Evolutionary conservation across 2,329 filamentous ascomycete species (phyloP).

Genomic region (Colletotrichum aenigma): DNA sequence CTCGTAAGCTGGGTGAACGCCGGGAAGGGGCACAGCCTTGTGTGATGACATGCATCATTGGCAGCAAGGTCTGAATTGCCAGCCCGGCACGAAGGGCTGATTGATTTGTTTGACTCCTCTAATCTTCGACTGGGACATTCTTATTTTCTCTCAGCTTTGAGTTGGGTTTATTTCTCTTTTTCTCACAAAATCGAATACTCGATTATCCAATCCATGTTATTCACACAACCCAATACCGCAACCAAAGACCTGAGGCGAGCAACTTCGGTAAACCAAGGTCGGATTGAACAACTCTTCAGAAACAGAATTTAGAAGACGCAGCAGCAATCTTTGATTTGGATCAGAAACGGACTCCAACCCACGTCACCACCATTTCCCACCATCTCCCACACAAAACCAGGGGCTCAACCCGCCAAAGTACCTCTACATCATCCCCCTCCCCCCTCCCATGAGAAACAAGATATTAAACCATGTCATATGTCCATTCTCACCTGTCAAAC

Average conservation of each 20-base stretch:
- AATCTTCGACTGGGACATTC: not conserved
- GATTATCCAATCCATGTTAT: too few relatives aligned
- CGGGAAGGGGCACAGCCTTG: not conserved
- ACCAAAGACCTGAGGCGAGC: not conserved
- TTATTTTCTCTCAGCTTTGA: not conserved
- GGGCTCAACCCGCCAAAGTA: not conserved
- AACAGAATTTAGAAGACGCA: not conserved
- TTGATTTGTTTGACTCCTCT: not conserved
- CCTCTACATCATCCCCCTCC: not conserved
- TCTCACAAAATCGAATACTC: too few relatives aligned
- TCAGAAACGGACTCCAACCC: not conserved
- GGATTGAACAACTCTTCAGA: not conserved
- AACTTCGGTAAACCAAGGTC: not conserved
- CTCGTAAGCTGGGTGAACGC: not conserved
- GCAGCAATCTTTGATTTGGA: too few relatives aligned
- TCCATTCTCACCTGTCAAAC: not conserved
- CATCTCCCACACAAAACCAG: not conserved
- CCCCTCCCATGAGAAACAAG: not conserved
- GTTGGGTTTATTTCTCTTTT: not conserved
- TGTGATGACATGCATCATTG: not conserved
- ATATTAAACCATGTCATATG: not conserved
- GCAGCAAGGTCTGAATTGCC: not conserved
- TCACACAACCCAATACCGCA: not conserved
- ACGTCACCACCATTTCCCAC: not conserved
- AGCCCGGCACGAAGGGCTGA: not conserved